phyloP scores from a whole-genome alignment of 2,329 filamentous ascomycete genomes.

The Coccinonectria pachysandricola region DNA sequence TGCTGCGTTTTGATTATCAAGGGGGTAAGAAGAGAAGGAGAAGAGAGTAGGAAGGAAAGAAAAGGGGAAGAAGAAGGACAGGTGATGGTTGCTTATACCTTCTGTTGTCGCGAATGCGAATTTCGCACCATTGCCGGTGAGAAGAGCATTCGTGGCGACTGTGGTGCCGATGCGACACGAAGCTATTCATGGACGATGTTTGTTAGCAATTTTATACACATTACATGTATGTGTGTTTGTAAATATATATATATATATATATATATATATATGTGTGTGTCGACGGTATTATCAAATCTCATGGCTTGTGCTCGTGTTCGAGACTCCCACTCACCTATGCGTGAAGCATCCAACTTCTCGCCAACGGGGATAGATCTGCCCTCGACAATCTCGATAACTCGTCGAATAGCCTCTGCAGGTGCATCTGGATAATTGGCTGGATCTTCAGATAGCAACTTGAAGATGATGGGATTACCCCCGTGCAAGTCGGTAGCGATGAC shows the following conservation, averaged over 20 bases:
- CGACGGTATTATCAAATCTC: no score
- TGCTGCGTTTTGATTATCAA: not conserved
- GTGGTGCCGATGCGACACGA: slow-evolving; percentile 69
- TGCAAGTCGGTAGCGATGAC: slow-evolving; percentile 50
- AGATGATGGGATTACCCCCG: slow-evolving; percentile 58
- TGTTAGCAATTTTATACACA: no score
- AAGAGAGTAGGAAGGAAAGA: no score
- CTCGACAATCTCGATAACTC: slow-evolving; percentile 49
- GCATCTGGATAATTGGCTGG: slow-evolving; percentile 62
- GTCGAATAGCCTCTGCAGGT: slow-evolving; percentile 59
- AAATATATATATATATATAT: no score
- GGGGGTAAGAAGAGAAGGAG: not conserved
- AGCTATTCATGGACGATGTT: no score
- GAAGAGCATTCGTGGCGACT: slow-evolving; percentile 64
- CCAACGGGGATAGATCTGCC: slow-evolving; percentile 41
- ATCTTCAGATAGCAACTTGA: slow-evolving; percentile 67
- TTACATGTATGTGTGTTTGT: no score
- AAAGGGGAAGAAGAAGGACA: not conserved
- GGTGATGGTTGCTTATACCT: slow-evolving; percentile 1
- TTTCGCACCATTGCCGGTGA: slow-evolving; percentile 61
- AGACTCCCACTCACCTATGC: slow-evolving; percentile 17
- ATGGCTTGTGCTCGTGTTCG: not conserved
- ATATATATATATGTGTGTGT: no score
- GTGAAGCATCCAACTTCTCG: slow-evolving; percentile 23
- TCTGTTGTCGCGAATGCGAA: slow-evolving; percentile 63